Evolutionary conservation across 441 rosid species (phyloP).

Genomic region (Gossypium schwendimanii): DNA sequence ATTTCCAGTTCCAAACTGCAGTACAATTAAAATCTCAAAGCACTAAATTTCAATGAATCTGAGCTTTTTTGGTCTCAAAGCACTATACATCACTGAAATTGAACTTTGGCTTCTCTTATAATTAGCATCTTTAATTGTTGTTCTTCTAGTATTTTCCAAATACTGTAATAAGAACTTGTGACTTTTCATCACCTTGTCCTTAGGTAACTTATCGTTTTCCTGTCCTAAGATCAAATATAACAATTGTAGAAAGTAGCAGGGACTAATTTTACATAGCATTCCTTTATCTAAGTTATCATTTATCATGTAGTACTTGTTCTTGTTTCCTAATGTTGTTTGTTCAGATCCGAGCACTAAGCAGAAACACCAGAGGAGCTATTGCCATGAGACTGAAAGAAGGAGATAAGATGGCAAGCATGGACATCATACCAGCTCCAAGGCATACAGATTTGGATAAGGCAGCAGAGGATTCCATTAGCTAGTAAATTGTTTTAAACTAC

Average conservation of each 20-base stretch:
- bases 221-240: not conserved
- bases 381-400: slow-evolving; percentile 79
- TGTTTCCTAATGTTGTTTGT: slow-evolving; percentile 18
- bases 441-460: slow-evolving; percentile 43
- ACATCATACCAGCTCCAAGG: slow-evolving; percentile 64
- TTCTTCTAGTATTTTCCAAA: not conserved
- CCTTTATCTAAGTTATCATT: not conserved
- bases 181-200: not conserved
- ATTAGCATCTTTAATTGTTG: not conserved
- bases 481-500: slow-evolving; percentile 31
- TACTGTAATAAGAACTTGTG: not conserved
- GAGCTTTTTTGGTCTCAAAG: not conserved
- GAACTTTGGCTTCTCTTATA: not conserved
- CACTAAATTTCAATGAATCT: not conserved
- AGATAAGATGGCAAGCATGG: slow-evolving; percentile 91
- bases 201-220: not conserved
- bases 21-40: not conserved
- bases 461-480: slow-evolving; percentile 34
- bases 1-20: not conserved
- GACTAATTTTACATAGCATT: not conserved
- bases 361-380: slow-evolving; percentile 80
- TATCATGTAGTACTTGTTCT: slow-evolving; percentile 8
- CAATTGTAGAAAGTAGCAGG: not conserved
- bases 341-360: slow-evolving; percentile 77
- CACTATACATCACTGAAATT: not conserved